Percentiles rank a stretch among this genome's conserved stretches.
Evolutionary conservation across 2,329 filamentous ascomycete species (phyloP).

Genomic region (Paracorniculantispora psalliotae): DNA sequence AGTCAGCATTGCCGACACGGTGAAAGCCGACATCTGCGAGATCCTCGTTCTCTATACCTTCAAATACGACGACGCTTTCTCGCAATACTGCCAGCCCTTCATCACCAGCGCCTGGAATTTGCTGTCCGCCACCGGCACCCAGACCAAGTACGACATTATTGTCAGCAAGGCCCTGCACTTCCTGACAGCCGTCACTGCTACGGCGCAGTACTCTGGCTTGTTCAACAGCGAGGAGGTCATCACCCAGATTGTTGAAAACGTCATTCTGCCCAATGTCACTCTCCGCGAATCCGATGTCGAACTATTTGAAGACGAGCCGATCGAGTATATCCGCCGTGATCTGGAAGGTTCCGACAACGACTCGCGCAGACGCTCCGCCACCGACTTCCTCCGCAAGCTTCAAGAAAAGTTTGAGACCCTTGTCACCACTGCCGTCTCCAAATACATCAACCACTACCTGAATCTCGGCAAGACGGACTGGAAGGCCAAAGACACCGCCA

Average conservation of each 20-base stretch:
- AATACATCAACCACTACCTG: conserved; percentile 83
- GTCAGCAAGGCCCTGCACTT: conserved; percentile 95
- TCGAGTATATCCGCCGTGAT: conserved; percentile 94
- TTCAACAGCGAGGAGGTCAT: conserved; percentile 82
- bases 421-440: conserved; percentile 81
- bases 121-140: conserved; percentile 76
- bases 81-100: conserved; percentile 72
- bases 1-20: conserved; percentile 74
- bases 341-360: conserved; percentile 95
- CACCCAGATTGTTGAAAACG: conserved; percentile 88
- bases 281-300: conserved; percentile 91
- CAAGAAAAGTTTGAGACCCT: conserved; percentile 82
- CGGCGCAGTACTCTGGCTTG: conserved; percentile 68
- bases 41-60: conserved; percentile 82
- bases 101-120: conserved; percentile 88
- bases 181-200: conserved; percentile 80
- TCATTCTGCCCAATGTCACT: conserved; percentile 87
- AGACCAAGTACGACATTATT: conserved; percentile 90
- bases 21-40: conserved; percentile 92
- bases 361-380: conserved; percentile 84
- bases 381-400: conserved; percentile 85
- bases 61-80: conserved; percentile 95
- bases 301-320: conserved; percentile 96
- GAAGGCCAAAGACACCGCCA: conserved; percentile 97
- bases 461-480: conserved; percentile 77